These are phyloP conservation scores for Haematococcus lacustris DNA, from an alignment of 139 green algal species.

Conservation along the genomic window DNA sequence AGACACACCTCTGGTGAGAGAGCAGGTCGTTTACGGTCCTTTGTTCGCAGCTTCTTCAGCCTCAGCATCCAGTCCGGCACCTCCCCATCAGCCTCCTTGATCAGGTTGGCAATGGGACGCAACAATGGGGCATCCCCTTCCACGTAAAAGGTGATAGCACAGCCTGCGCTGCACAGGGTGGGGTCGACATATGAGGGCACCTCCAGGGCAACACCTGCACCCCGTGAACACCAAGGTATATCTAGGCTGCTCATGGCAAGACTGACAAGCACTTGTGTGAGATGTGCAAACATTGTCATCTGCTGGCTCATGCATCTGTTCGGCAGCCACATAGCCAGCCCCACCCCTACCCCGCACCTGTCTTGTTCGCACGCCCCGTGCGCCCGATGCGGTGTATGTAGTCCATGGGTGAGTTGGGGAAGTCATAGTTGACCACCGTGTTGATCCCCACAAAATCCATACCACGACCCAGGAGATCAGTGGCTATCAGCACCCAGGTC, in stretches of 20 bases:
- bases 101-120: constrained; percentile 66
- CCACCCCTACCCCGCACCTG: constrained; percentile 13
- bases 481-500: constrained; percentile 90
- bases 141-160: constrained; percentile 81
- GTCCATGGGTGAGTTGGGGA: constrained; percentile 67
- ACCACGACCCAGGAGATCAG: constrained; percentile 84
- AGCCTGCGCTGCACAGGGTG: constrained; percentile 28
- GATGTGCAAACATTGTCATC: too few relatives aligned
- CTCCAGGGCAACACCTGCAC: too few relatives aligned
- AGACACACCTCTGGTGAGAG: too few relatives aligned
- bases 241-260: not conserved
- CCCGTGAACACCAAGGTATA: too few relatives aligned
- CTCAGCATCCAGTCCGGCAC: too few relatives aligned
- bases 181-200: too few relatives aligned
- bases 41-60: too few relatives aligned
- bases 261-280: too few relatives aligned
- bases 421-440: constrained; percentile 96
- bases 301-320: not conserved
- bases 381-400: constrained; percentile 91
- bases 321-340: not conserved
- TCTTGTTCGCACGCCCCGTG: constrained; percentile 53
- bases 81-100: too few relatives aligned
- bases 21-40: too few relatives aligned
- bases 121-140: constrained; percentile 68
- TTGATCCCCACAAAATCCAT: constrained; percentile 91